Evolutionary conservation across 129 eudicot species (phyloP).

Genomic region (Erigeron canadensis): DNA sequence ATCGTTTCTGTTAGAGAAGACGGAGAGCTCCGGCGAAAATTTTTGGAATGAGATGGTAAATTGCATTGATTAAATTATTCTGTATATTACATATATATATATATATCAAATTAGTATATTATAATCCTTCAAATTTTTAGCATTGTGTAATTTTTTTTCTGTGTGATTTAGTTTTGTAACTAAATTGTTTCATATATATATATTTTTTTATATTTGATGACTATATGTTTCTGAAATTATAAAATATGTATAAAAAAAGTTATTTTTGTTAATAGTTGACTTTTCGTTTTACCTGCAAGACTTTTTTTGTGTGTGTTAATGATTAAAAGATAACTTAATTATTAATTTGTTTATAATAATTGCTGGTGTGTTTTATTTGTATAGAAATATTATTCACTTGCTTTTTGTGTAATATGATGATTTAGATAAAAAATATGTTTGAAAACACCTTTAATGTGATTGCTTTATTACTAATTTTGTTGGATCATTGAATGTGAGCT

Average conservation of each 20-base stretch:
- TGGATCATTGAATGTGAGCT: not conserved
- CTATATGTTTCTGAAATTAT: not conserved
- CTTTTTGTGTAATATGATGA: constrained; percentile 4
- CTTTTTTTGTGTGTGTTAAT: too few relatives aligned
- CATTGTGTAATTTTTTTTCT: constrained; percentile 27
- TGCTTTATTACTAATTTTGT: constrained; percentile 4
- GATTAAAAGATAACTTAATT: not conserved
- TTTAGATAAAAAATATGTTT: constrained; percentile 16
- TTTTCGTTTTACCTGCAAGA: not conserved
- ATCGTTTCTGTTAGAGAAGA: constrained; percentile 42
- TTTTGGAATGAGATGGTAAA: constrained; percentile 72
- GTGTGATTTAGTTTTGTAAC: constrained; percentile 2
- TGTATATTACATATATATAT: not conserved
- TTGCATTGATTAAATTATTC: not conserved
- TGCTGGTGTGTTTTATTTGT: not conserved
- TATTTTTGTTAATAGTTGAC: constrained; percentile 11
- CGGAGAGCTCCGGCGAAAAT: constrained; percentile 47
- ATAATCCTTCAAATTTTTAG: constrained; percentile 31
- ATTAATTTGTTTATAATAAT: not conserved
- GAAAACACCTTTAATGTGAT: constrained; percentile 1
- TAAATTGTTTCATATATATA: not conserved
- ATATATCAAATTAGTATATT: not conserved
- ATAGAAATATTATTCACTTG: constrained; percentile 14
- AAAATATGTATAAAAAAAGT: constrained; percentile 12
- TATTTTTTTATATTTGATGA: not conserved